phyloP scores from a whole-genome alignment of 805 yeast genomes.

The Candida tibetensis region DNA sequence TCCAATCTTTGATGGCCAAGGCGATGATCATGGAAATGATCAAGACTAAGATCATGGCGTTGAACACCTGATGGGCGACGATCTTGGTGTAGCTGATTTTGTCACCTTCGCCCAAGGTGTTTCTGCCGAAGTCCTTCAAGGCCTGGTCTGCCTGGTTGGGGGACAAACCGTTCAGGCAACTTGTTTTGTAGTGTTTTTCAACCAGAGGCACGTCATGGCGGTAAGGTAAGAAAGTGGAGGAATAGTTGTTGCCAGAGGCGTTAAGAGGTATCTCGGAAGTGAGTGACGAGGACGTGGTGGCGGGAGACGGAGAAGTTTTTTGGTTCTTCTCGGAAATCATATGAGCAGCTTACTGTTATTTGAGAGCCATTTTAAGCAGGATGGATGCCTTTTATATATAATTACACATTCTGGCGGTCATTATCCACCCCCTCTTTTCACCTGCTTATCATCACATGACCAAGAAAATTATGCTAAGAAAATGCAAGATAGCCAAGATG shows the following conservation, averaged over 20 bases:
- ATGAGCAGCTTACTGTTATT: no score
- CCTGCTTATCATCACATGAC: neutral
- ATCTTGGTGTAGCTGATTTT: slow-evolving; percentile 54
- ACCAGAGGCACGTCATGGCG: slow-evolving; percentile 36
- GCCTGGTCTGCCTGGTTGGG: slow-evolving; percentile 14
- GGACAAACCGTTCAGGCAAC: slow-evolving; percentile 44
- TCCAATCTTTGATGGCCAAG: slow-evolving; percentile 73
- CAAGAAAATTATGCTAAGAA: neutral
- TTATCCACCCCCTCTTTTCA: neutral
- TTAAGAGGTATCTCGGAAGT: neutral
- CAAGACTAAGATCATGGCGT: slow-evolving; percentile 76
- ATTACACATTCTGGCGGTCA: no score
- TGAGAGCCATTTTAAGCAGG: no score
- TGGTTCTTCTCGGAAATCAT: neutral
- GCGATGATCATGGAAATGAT: slow-evolving; percentile 69
- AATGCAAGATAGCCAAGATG: neutral
- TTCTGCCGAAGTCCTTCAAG: slow-evolving; percentile 46
- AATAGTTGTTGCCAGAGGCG: neutral
- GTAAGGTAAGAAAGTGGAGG: slow-evolving; percentile 17
- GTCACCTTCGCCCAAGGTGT: slow-evolving; percentile 58
- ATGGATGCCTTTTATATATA: no score
- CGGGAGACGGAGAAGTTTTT: neutral
- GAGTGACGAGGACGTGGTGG: slow-evolving; percentile 1
- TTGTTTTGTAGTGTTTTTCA: slow-evolving; percentile 38
- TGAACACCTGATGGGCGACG: slow-evolving; percentile 63